These are phyloP conservation scores for Dunaliella primolecta DNA, from an alignment of 139 green algal genomes.

Conservation along the genomic window DNA sequence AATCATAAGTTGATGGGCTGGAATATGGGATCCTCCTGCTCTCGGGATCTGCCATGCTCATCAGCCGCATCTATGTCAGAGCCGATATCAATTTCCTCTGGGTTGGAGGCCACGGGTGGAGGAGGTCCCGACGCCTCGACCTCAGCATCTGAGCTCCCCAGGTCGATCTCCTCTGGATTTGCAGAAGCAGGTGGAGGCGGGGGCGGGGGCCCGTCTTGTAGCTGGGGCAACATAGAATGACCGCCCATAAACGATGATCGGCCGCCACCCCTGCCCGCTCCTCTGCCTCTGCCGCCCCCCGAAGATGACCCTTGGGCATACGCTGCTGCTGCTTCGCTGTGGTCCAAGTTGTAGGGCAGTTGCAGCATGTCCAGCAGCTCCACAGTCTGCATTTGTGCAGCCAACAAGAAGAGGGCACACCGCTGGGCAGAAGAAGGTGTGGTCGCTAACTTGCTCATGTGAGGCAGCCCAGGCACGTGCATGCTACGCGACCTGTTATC, in stretches of 20 bases:
- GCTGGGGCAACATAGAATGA: conserved; percentile 6
- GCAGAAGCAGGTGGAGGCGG: neutral
- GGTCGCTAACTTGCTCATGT: neutral
- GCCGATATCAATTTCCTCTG: conserved; percentile 69
- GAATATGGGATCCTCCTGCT: conserved; percentile 40
- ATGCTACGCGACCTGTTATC: too few relatives aligned
- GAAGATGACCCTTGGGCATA: neutral
- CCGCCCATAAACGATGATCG: neutral
- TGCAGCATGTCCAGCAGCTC: conserved; percentile 68
- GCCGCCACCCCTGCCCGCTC: neutral
- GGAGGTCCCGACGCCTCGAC: neutral
- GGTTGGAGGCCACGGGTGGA: conserved; percentile 36
- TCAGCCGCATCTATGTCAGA: conserved; percentile 31
- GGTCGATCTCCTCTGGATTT: conserved; percentile 70
- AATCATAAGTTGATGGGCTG: conserved; percentile 8
- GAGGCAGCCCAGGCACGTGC: neutral
- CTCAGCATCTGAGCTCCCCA: neutral
- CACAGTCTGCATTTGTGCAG: conserved; percentile 44
- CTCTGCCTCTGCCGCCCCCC: neutral
- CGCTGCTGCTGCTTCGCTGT: neutral
- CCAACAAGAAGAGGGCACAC: neutral
- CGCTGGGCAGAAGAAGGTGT: neutral
- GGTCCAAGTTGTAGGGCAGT: conserved; percentile 55
- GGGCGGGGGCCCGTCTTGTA: neutral
- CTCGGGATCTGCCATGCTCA: neutral